Evolutionary conservation across 2,329 filamentous ascomycete genomes (phyloP).

Genomic region (Aspergillus thermomutatus): DNA sequence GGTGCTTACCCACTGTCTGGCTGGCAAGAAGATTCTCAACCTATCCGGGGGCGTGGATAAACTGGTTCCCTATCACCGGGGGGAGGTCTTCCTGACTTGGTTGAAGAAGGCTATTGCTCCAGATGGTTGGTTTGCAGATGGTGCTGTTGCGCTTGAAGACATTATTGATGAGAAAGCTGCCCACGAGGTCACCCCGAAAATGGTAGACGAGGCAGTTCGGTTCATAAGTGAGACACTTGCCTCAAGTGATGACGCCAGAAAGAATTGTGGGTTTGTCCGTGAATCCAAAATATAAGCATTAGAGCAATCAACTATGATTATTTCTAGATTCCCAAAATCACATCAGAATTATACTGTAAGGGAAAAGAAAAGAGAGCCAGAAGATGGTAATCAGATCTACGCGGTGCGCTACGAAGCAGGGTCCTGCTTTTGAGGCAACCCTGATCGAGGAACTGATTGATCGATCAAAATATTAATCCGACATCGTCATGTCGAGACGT

Average conservation of each 20-base stretch:
- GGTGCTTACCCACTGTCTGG: conserved; percentile 39
- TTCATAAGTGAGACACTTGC: conserved; percentile 50
- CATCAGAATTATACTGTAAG: background rate
- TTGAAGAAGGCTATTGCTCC: conserved; percentile 47
- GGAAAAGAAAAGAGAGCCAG: background rate
- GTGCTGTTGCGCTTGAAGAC: conserved; percentile 54
- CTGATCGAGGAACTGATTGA: background rate
- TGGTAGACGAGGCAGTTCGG: conserved; percentile 54
- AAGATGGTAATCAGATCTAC: background rate
- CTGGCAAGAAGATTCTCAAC: conserved; percentile 53
- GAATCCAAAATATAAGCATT: conserved; percentile 32
- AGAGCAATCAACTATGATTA: background rate
- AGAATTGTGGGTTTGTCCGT: conserved; percentile 28
- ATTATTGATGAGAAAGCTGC: conserved; percentile 55
- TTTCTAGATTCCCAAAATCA: background rate
- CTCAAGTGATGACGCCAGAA: conserved; percentile 16
- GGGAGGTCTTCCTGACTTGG: conserved; percentile 55
- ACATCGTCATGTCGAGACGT: background rate
- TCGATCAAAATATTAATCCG: background rate
- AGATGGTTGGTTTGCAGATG: conserved; percentile 49
- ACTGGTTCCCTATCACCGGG: conserved; percentile 57
- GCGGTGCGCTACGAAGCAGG: background rate
- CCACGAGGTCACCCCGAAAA: conserved; percentile 56
- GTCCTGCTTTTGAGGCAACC: background rate
- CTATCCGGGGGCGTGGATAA: conserved; percentile 56